Base-by-base conservation (phyloP, 345 rosid genomes). In the Bruguiera sexangula region DNA sequence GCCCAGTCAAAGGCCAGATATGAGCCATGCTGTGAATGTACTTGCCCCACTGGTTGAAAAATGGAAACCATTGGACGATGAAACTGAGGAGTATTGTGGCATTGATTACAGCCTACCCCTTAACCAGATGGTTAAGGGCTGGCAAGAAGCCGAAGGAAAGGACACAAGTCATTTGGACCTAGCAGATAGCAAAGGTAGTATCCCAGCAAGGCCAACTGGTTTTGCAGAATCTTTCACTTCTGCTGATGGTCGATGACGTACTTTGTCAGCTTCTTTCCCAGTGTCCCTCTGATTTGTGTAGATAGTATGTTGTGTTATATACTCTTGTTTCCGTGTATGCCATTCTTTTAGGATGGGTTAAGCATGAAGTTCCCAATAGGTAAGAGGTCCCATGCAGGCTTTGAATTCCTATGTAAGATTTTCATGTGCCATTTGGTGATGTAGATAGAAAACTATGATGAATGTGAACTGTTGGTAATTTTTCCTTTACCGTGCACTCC, bases 111-210 rank as follows among this genome's bases (percentile, higher is more conserved):
- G 88, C 79, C 88, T 89, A 31, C 92, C 96, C 4, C 84, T 89
- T 65, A 84, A 77, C 65, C 96, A 89, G 75, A 85, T 89, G 90
- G 92, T 89, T 62, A 89, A 89, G 78, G 90, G 79, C 60, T 89
- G 92, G 96, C 92, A 89, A 71, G 92, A 85, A 73, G 83, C 90
- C 0, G 96, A 89, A 76, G 88, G 96, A 21, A 84, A 89, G 78
- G 92, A 87, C 69, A 27, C 77, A 1, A 87, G 90, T 72, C 79
- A 80, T 55, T 56, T 76, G 78, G 84, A 79, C 78, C 68, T 85
- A 27, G 92, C 79, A 27, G 88, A 85, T 74, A 89, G 92, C 83
- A 87, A 85, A 69, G 79, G 89, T 11, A 89, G 96, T 27, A 89
- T 89, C 57, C 96, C 96, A 1, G 83, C 90, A 34, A 79, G 88